These are phyloP conservation scores for Basidioascus undulatus DNA, from an alignment of 768 basidiomycete species.

Conservation along the genomic window DNA sequence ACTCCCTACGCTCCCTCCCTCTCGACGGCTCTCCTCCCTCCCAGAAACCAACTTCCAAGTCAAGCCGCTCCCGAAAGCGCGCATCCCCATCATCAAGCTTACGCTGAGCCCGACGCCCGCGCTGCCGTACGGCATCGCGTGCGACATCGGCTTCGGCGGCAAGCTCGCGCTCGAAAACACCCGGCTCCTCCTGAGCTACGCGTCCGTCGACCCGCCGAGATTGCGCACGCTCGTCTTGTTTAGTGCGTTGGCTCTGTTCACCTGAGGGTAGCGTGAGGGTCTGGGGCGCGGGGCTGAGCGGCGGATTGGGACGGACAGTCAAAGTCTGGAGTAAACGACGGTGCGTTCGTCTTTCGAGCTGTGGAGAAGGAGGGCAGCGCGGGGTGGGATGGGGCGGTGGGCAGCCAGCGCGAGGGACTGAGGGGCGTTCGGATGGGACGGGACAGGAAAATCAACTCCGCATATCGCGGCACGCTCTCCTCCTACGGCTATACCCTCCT, in stretches of 20 bases:
- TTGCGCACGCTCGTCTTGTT: constrained; percentile 86
- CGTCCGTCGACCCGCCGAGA: constrained; percentile 82
- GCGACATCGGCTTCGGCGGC: constrained; percentile 98
- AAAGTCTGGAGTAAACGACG: constrained; percentile 98
- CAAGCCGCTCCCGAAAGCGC: constrained; percentile 83
- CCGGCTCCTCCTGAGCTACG: constrained; percentile 82
- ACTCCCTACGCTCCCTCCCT: background rate
- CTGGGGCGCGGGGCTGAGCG: background rate
- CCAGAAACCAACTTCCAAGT: constrained; percentile 87
- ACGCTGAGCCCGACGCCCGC: constrained; percentile 61
- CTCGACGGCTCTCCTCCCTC: background rate
- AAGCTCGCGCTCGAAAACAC: constrained; percentile 92
- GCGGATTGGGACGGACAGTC: constrained; percentile 26
- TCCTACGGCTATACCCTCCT: constrained; percentile 95
- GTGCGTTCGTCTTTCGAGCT: constrained; percentile 25
- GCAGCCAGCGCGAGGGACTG: no score
- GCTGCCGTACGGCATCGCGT: constrained; percentile 68
- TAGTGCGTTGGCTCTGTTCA: constrained; percentile 34
- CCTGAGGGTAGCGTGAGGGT: background rate
- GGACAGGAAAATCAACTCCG: constrained; percentile 88
- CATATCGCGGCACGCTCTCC: constrained; percentile 85
- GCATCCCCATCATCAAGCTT: constrained; percentile 96
- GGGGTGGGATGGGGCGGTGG: no score
- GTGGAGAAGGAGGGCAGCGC: no score
- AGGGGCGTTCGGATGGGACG: no score